phyloP scores from a whole-genome alignment of 2,329 filamentous ascomycete species.

The Neopestalotiopsis sp. region DNA sequence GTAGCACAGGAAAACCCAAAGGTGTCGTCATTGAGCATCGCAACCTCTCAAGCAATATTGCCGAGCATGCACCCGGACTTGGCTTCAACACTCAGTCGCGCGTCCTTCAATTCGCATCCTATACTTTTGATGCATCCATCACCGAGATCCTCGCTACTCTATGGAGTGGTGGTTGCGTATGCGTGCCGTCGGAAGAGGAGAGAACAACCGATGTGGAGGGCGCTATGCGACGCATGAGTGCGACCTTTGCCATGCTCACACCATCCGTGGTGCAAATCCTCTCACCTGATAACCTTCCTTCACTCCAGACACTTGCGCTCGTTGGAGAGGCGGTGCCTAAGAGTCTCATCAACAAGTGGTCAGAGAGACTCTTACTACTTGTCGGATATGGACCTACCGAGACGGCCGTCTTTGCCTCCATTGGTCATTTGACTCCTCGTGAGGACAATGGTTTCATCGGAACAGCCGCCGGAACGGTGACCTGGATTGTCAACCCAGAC shows the following conservation, averaged over 20 bases:
- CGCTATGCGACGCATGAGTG: background rate
- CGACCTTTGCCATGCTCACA: slow-evolving; percentile 14
- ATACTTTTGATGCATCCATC: slow-evolving; percentile 17
- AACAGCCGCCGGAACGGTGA: slow-evolving; percentile 21
- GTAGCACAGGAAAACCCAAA: slow-evolving; percentile 19
- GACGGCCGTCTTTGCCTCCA: slow-evolving; percentile 12
- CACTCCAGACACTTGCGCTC: slow-evolving; percentile 8
- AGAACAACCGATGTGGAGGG: slow-evolving; percentile 9
- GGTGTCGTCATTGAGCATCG: slow-evolving; percentile 16
- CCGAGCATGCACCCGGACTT: slow-evolving; percentile 5
- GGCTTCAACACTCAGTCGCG: slow-evolving; percentile 6
- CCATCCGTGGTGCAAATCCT: slow-evolving; percentile 15
- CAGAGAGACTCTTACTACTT: background rate
- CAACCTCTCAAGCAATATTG: slow-evolving; percentile 7
- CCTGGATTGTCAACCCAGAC: slow-evolving; percentile 21
- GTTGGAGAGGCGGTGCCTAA: slow-evolving; percentile 15
- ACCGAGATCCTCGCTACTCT: slow-evolving; percentile 13
- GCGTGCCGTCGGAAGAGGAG: slow-evolving; percentile 16
- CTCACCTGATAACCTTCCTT: slow-evolving; percentile 3
- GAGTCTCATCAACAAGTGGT: slow-evolving; percentile 11
- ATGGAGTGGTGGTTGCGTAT: slow-evolving; percentile 13
- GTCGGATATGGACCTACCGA: slow-evolving; percentile 18
- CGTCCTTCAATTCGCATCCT: slow-evolving; percentile 18
- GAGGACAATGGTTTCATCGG: slow-evolving; percentile 32
- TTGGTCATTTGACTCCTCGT: background rate